These are phyloP conservation scores for Croton setiger DNA, from an alignment of 441 rosid species.

Conservation along the genomic window DNA sequence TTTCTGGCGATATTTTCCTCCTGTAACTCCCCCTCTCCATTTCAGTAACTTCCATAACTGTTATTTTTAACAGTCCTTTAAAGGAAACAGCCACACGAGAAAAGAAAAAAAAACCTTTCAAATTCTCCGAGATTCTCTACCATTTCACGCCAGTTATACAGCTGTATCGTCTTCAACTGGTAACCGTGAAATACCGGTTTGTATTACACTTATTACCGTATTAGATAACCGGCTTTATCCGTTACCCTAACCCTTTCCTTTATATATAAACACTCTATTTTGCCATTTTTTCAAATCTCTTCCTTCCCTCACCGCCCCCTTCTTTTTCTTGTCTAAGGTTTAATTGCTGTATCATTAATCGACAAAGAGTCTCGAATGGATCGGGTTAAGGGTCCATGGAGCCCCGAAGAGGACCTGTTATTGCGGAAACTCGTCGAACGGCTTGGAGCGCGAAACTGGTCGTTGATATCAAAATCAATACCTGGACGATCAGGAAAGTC, in stretches of 20 bases:
- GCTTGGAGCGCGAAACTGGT: conserved; percentile 63
- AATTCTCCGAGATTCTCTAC: conserved; percentile 10
- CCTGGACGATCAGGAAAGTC: conserved; percentile 72
- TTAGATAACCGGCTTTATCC: conserved; percentile 27
- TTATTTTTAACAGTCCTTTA: not conserved
- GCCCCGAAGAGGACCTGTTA: conserved; percentile 57
- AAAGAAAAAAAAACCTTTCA: no score
- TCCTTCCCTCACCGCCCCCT: not conserved
- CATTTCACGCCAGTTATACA: conserved; percentile 22
- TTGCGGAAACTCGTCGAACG: conserved; percentile 40
- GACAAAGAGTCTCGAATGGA: conserved; percentile 23
- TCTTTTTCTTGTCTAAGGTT: not conserved
- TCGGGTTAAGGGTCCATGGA: conserved; percentile 73
- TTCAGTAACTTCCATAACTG: conserved; percentile 16
- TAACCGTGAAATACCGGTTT: conserved; percentile 24
- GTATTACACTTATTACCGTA: conserved; percentile 10
- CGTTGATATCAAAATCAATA: conserved; percentile 53
- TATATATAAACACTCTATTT: conserved; percentile 2
- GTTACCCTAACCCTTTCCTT: conserved; percentile 25
- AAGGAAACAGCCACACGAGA: conserved; percentile 17
- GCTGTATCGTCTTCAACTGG: conserved; percentile 23
- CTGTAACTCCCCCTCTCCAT: not conserved
- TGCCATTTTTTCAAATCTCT: not conserved
- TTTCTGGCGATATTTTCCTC: conserved; percentile 14
- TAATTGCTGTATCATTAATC: conserved; percentile 5